Evolutionary conservation across 768 basidiomycete species (phyloP).

Genomic region (Hemileccinum impolitum): DNA sequence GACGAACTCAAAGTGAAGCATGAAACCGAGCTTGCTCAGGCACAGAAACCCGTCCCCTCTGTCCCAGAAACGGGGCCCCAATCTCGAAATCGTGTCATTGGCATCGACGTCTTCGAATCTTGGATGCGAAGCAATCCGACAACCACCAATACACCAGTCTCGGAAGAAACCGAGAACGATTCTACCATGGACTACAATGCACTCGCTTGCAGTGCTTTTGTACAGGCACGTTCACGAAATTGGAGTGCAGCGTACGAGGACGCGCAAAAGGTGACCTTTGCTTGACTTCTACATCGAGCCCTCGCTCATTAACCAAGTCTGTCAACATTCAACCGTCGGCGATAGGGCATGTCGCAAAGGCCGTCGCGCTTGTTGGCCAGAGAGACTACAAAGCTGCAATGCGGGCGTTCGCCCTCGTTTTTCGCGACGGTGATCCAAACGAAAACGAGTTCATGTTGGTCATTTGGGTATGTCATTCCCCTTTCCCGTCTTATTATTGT

Average conservation of each 20-base stretch:
- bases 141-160: not conserved
- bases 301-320: slow-evolving; percentile 2
- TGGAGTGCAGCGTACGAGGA: slow-evolving; percentile 4
- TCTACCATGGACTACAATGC: not conserved
- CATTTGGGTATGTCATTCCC: not conserved
- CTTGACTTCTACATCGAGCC: not conserved
- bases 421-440: slow-evolving; percentile 2
- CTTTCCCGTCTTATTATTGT: not conserved
- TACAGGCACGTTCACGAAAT: not conserved
- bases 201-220: slow-evolving; percentile 4
- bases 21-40: not conserved
- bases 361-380: slow-evolving; percentile 1
- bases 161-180: not conserved
- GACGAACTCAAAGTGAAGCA: not conserved
- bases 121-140: slow-evolving; percentile 1
- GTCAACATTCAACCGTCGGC: slow-evolving; percentile 2
- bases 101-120: not conserved
- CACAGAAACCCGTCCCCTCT: not conserved
- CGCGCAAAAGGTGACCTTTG: slow-evolving; percentile 3
- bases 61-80: not conserved
- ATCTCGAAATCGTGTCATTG: not conserved
- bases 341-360: slow-evolving; percentile 7
- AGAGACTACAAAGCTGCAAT: slow-evolving; percentile 1
- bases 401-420: slow-evolving; percentile 4
- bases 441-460: slow-evolving; percentile 4